A percentile compares a stretch with the other conserved stretches of the same genome.
These are phyloP conservation scores for Trametes versicolor DNA, from an alignment of 1,284 basidiomycete species.

Conservation along the genomic window DNA sequence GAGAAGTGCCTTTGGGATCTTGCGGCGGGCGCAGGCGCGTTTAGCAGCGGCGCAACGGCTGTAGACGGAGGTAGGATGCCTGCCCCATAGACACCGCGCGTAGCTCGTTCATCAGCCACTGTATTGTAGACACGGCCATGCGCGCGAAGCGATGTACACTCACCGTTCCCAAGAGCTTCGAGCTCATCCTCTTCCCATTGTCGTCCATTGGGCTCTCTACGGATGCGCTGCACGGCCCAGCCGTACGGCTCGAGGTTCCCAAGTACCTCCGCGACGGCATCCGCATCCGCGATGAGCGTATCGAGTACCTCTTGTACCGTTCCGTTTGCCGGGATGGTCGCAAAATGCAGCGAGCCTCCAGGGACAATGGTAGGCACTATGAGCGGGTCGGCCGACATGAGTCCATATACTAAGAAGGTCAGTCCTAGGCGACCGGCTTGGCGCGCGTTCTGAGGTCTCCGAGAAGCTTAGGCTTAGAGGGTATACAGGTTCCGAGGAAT, in stretches of 20 bases:
- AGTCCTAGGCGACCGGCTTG: constrained; percentile 27
- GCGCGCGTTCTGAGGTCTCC: constrained; percentile 20
- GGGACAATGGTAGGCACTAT: constrained; percentile 70
- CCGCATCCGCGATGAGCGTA: constrained; percentile 54
- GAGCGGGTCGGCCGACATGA: constrained; percentile 51
- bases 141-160: constrained; percentile 34
- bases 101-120: background rate
- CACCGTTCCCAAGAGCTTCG: constrained; percentile 70
- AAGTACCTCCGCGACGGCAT: constrained; percentile 63
- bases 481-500: constrained; percentile 4
- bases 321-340: constrained; percentile 61
- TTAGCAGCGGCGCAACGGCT: constrained; percentile 62
- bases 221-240: constrained; percentile 75
- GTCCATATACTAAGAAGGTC: constrained; percentile 22
- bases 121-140: background rate
- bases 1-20: constrained; percentile 68
- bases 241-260: constrained; percentile 63
- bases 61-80: constrained; percentile 60
- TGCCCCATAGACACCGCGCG: constrained; percentile 38
- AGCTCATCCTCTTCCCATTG: constrained; percentile 78
- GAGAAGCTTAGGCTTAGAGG: background rate
- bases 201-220: constrained; percentile 65
- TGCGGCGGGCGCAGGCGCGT: constrained; percentile 47
- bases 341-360: constrained; percentile 69
- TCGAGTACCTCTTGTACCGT: constrained; percentile 69